These are phyloP conservation scores for Amanita subjunquillea DNA, from an alignment of 768 basidiomycete genomes.

Conservation along the genomic window DNA sequence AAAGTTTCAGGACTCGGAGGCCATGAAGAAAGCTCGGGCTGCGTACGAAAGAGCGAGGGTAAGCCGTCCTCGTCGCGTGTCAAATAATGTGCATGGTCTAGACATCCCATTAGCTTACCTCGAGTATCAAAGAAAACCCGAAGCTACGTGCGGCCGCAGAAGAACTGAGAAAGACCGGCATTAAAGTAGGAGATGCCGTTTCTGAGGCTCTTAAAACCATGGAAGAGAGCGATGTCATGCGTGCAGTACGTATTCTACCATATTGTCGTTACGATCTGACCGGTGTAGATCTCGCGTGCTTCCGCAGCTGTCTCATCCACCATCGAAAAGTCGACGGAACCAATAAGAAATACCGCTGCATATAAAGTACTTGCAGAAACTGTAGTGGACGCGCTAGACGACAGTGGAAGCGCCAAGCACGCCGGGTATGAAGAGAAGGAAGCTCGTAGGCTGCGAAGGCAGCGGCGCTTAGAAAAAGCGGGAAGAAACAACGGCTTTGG, in stretches of 20 bases:
- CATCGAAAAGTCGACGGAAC: conserved; percentile 85
- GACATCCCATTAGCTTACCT: conserved; percentile 53
- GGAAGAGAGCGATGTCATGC: conserved; percentile 92
- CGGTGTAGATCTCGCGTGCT: conserved; percentile 66
- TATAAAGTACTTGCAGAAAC: conserved; percentile 90
- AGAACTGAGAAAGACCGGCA: conserved; percentile 80
- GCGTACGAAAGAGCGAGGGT: conserved; percentile 94
- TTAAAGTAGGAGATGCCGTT: conserved; percentile 91
- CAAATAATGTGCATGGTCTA: conserved; percentile 2
- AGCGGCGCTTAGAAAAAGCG: conserved; percentile 75
- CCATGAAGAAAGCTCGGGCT: conserved; percentile 85
- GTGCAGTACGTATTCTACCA: conserved; percentile 42
- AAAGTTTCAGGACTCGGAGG: conserved; percentile 94
- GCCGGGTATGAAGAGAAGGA: conserved; percentile 97
- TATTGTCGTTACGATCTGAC: background rate
- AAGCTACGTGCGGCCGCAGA: conserved; percentile 85
- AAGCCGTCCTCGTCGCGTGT: conserved; percentile 19
- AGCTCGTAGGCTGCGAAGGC: conserved; percentile 69
- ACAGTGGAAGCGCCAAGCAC: conserved; percentile 87
- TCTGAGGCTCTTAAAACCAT: conserved; percentile 83
- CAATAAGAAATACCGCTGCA: conserved; percentile 91
- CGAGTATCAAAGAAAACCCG: conserved; percentile 95
- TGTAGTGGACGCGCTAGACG: conserved; percentile 86
- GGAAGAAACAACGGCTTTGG: conserved; percentile 60
- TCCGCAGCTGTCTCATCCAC: conserved; percentile 79